Evolutionary conservation across 345 rosid genomes (phyloP), one percentile per base, ranked within the genome.

Genomic region (Orychophragmus violaceus): DNA sequence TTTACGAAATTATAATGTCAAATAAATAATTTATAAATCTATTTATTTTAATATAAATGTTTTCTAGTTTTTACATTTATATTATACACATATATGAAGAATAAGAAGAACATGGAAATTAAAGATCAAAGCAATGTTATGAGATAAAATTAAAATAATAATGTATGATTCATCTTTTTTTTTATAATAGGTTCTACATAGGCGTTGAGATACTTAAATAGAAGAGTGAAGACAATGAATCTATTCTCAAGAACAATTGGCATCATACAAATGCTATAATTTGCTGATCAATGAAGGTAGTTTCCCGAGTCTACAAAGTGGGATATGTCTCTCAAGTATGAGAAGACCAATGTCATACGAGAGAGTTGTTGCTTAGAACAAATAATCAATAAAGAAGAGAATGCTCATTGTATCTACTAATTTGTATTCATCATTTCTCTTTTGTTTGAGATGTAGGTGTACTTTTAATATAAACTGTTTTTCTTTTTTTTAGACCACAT

Each of bases 201-300:
- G 99, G 97, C 32, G 97, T 86, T 66, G 97, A 95, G 65, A 82
- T 95, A 51, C 88, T 87, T 44, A 95, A 91, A 79, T 75, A 81
- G 6, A 69, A 64, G 59, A 41, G 71, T 22, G 93, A 88, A 81
- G 90, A 91, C 74, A 77, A 80, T 42, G 99, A 95, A 54, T 74
- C 85, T 10, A 55, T 82, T 59, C 95, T 95, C 49, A 95, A 95
- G 78, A 79, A 83, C 48, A 81, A 91, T 63, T 95, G 99, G 99
- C 95, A 91, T 80, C 93, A 91, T 50, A 84, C 96, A 0, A 97
- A 95, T 75, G 99, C 99, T 48, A 85, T 95, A 55, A 80, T 95
- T 86, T 95, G 99, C 83, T 95, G 97, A 83, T 89, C 97, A 41
- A 77, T 94, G 62, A 94, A 94, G 97, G 97, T 90, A 75, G 99